phyloP scores from a whole-genome alignment of 208 protist species.

The Acanthamoeba healyi region DNA sequence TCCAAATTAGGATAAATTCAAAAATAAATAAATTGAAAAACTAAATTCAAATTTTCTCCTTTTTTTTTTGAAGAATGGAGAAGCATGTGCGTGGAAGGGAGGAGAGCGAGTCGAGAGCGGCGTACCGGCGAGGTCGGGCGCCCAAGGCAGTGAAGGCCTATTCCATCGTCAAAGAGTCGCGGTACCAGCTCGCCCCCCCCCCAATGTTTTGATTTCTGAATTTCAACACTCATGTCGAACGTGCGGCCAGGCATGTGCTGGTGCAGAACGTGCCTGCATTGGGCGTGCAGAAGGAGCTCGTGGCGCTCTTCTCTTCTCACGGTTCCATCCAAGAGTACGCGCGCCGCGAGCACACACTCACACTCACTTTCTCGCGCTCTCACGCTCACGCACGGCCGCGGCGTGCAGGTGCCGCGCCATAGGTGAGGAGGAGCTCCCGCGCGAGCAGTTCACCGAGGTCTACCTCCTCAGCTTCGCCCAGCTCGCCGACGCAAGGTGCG shows the following conservation, averaged over 20 bases:
- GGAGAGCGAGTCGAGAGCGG: background rate
- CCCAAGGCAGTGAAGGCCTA: slow-evolving; percentile 43
- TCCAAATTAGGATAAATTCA: too few relatives aligned
- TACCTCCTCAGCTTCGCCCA: slow-evolving; percentile 5
- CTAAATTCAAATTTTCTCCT: too few relatives aligned
- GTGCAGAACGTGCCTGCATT: slow-evolving; percentile 69
- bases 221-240: background rate
- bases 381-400: background rate
- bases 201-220: background rate
- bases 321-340: slow-evolving; percentile 42
- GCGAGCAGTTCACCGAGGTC: slow-evolving; percentile 39
- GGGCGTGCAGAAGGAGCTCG: background rate
- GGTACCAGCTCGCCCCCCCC: background rate
- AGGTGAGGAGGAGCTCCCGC: slow-evolving; percentile 7
- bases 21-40: background rate
- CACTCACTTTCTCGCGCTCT: too few relatives aligned
- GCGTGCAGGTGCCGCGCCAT: background rate
- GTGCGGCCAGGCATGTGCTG: background rate
- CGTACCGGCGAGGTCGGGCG: background rate
- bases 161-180: slow-evolving; percentile 35
- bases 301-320: slow-evolving; percentile 18
- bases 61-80: background rate
- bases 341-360: too few relatives aligned
- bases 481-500: slow-evolving; percentile 22
- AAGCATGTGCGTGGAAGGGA: background rate